Evolutionary conservation across 73 alveolate genomes (phyloP), one percentile per base, ranked within the genome.

Genomic region (Paramecium caudatum): DNA sequence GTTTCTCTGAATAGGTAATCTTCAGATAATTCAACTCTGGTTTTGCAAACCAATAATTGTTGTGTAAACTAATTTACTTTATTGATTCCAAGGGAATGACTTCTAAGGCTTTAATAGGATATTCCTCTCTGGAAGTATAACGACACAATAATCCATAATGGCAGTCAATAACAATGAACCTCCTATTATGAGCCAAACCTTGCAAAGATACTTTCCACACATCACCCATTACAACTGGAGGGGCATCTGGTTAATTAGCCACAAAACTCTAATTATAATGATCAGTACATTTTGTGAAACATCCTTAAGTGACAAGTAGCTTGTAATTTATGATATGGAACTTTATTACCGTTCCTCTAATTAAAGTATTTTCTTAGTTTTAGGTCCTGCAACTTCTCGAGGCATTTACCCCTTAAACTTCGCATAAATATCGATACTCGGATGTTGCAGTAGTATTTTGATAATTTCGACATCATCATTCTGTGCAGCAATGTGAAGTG

Each of bases 401-500:
- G 61, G 33, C 7, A n/a, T 33, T 16, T 65, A 1, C 16, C 33
- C 17, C 15, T 65, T 13, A 17, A 65, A 65, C 33, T 65, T 65
- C 0, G 33, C 3, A 15, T 65, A 30, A 3, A 15, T 33, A 7
- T 65, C 49, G 19, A 65, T 33, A 32, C 33, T 32, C 33, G 83
- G 83, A 65, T 65, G 83, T 41, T 65, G 25, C 1, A 65, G 12
- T 16, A 65, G 37, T 30, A 65, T 3, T 1, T 30, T 41, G 33
- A 65, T 36, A 12, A 65, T 65, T 65, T 65, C 5, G 25, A 30
- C 83, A 65, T 65, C 13, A 32, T 65, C 83, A 8, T 3, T 23
- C n/a, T 15, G 3, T 0, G 83, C 83, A 1, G 83, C 83, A 10
- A 65, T 65, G n/a, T 65, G 83, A 6, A 65, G 37, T 7, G 83